Evolutionary conservation across 495 filamentous ascomycete species (phyloP).

Genomic region (Chaetomidium leptoderma): DNA sequence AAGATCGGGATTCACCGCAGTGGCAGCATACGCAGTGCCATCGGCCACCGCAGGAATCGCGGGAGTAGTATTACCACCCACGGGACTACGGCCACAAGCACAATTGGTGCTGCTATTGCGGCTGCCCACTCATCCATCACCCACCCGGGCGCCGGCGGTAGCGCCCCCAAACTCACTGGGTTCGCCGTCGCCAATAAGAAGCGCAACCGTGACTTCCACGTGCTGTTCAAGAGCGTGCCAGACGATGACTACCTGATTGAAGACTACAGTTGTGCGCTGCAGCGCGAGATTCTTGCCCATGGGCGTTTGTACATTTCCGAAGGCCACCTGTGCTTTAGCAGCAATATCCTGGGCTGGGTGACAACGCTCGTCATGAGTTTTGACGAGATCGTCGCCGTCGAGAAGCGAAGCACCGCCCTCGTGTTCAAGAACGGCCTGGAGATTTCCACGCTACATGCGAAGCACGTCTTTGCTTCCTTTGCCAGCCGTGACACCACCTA

Average conservation of each 20-base stretch:
- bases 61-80: constrained; percentile 83
- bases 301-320: constrained; percentile 95
- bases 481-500: constrained; percentile 93
- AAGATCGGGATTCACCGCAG: constrained; percentile 63
- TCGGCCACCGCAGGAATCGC: constrained; percentile 66
- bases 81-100: constrained; percentile 33
- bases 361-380: constrained; percentile 97
- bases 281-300: constrained; percentile 92
- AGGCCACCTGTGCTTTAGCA: constrained; percentile 96
- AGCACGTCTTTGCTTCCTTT: constrained; percentile 92
- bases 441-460: constrained; percentile 90
- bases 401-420: constrained; percentile 93
- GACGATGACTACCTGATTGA: constrained; percentile 98
- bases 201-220: constrained; percentile 92
- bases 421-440: constrained; percentile 97
- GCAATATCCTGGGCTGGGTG: constrained; percentile 97
- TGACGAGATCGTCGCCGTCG: constrained; percentile 92
- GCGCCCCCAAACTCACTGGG: constrained; percentile 75
- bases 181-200: constrained; percentile 96
- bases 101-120: constrained; percentile 63
- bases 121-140: constrained; percentile 61
- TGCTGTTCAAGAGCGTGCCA: constrained; percentile 88
- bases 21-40: constrained; percentile 77
- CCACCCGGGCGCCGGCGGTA: constrained; percentile 57
- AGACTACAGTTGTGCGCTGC: constrained; percentile 94